A percentile compares a stretch with the other conserved stretches of the same genome.
Evolutionary conservation across 2,329 filamentous ascomycete species (phyloP).

Genomic region (Neurospora crassa): DNA sequence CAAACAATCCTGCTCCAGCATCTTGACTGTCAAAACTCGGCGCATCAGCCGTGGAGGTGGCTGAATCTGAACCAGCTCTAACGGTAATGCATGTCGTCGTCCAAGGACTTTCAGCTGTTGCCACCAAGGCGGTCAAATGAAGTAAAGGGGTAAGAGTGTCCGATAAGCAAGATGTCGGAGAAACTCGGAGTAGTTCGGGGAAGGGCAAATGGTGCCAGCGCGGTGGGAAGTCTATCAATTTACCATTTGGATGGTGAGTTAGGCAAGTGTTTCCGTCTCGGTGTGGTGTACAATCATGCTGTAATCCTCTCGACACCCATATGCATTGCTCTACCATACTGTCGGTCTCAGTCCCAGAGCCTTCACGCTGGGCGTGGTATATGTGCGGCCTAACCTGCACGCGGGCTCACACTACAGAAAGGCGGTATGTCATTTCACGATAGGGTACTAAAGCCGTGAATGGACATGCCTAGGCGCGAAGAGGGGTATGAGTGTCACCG

Average conservation of each 20-base stretch:
- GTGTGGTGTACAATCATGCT: not conserved
- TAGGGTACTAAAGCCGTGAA: not conserved
- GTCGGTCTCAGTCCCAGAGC: not conserved
- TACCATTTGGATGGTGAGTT: not conserved
- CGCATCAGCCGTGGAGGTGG: not conserved
- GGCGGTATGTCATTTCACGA: not conserved
- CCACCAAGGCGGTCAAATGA: not conserved
- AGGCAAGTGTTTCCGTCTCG: not conserved
- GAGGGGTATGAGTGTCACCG: not conserved
- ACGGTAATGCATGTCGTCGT: not conserved
- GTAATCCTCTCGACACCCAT: not conserved
- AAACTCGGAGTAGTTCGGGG: not conserved
- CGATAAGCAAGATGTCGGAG: not conserved
- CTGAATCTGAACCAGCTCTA: not conserved
- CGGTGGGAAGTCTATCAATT: not conserved
- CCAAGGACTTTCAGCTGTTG: not conserved
- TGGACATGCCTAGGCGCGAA: not conserved
- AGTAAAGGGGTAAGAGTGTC: not conserved
- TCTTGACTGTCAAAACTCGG: not conserved
- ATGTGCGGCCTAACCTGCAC: not conserved
- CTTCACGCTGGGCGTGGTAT: not conserved
- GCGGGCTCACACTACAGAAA: not conserved
- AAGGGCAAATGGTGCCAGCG: not conserved
- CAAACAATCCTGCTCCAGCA: not conserved
- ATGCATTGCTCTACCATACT: not conserved